Conservation (phyloP, 192 early-diverging fungal species). For the Coemansia sp. region DNA sequence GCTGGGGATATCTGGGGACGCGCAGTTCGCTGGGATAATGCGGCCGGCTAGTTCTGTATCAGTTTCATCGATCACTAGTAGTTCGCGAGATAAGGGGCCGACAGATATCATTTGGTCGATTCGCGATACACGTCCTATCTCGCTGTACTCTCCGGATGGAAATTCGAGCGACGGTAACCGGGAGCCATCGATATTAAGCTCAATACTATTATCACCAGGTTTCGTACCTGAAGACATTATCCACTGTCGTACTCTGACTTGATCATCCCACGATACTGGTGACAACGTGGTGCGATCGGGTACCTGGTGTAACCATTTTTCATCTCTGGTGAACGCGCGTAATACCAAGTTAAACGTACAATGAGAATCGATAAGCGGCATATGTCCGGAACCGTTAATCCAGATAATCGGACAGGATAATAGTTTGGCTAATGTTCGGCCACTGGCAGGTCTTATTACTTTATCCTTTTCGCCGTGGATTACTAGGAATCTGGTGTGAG, state of each 20-base stretch:
- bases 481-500: constrained; percentile 39
- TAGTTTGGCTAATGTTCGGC: constrained; percentile 43
- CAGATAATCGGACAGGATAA: constrained; percentile 43
- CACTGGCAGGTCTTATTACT: constrained; percentile 49
- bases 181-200: background rate
- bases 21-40: constrained; percentile 24
- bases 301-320: constrained; percentile 30
- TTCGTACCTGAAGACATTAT: background rate
- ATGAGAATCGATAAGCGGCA: constrained; percentile 53
- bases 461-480: constrained; percentile 55
- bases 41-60: constrained; percentile 15
- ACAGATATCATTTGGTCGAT: constrained; percentile 16
- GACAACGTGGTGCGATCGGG: constrained; percentile 24
- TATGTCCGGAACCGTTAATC: constrained; percentile 46
- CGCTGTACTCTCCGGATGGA: background rate
- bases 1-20: background rate
- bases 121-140: background rate
- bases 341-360: constrained; percentile 50
- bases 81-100: constrained; percentile 26
- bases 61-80: constrained; percentile 36
- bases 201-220: background rate
- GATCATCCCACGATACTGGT: constrained; percentile 40
- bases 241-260: constrained; percentile 27
- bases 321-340: constrained; percentile 35
- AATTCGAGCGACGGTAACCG: background rate